Base-by-base conservation (phyloP, 2,329 filamentous ascomycete species). In the Periconia sp. region DNA sequence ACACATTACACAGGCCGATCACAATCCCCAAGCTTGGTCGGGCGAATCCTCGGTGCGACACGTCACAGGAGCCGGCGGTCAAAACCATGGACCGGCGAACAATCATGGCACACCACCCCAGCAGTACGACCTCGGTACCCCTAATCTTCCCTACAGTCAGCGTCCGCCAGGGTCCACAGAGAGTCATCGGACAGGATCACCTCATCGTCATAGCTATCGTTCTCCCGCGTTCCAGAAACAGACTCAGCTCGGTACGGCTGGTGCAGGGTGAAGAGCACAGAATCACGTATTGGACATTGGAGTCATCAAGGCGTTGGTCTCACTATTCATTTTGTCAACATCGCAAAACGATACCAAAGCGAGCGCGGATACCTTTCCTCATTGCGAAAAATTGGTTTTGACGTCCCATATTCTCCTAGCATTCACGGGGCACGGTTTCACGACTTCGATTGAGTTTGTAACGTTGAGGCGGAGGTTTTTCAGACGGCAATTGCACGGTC, bases 21-120 rank as follows among this genome's bases (percentile, higher is more conserved):
- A 87, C n/a, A 92, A 97, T 64, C 89, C 88, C 4, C 82, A 88
- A 16, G 81, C 88, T 4, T 90, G 87, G 85, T 86, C 90, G 59
- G 87, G 89, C 64, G 91, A 95, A 69, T 86, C 84, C 53, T 91
- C 88, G 35, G 90, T 92, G 28, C 84, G 91, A 35, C 88, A 92
- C 44, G 83, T 95, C 6, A 66, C 61, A 18, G 71, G 69, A 6
- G 46, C 50, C 9, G 57, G 51, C 19, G 50, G 50, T 23, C 52
- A 48, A 28, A 39, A 43, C 24, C 36, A 43, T 30, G 45, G 39
- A 4, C 33, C 54, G 15, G 42, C 58, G 12, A 60, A 47, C 23
- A 54, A 46, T 21, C 59, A 64, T 35, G 61, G 59, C 29, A 60
- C 58, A 4, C 61, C 66, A 4, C 57, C 56, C 7, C 64, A 65